Base-by-base conservation (phyloP, 2,329 filamentous ascomycete genomes). In the Colletotrichum tamarilloi region DNA sequence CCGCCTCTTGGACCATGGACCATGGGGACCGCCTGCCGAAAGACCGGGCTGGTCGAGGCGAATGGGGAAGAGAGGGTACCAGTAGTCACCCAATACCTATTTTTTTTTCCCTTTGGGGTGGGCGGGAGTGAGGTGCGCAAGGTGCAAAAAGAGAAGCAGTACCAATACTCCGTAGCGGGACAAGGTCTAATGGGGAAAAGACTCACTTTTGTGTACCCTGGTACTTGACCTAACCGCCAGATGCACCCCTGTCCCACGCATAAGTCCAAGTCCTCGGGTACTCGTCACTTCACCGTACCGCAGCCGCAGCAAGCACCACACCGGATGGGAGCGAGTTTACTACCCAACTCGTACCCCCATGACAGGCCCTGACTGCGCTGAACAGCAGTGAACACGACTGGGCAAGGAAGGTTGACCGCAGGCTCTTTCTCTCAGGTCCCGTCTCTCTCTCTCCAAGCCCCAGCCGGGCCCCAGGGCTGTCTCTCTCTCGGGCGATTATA, bases 401-500 rank as follows among this genome's bases (percentile, higher is more conserved):
- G 28, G 58, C 30, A 59, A 49, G 22, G n/a, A 24, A 30, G 57
- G 32, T 14, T 35, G 57, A 26, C 42, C 24, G 42, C 60, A 32
- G 60, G 60, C 52, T 63, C 42, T 46, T 16, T 7, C 38, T 19
- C 12, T 7, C 12, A 28, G 28, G 28, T 28, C 28, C 28, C 28
- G 28, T 46, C 42, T 46, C 16, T 46, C 12, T 38, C 35, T 38
- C 38, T 19, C 38, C 32, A 35, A 35, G 32, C 32, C 32, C 38
- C 38, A 42, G 56, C 49, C 42, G 14, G 9, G 2, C 16, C 32
- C 57, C 19, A 35, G 32, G 58, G 19, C 24, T 22, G 30, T 60
- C 22, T 30, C 60, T 65, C 77, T 77, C 77, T 68, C 68, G 68
- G 63, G 56, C 55, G 62, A 73, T 71, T 67, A 85, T 86, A 86